Evolutionary conservation across 345 rosid genomes (phyloP), one percentile per base, ranked within the genome.

Genomic region (Corchorus olitorius): DNA sequence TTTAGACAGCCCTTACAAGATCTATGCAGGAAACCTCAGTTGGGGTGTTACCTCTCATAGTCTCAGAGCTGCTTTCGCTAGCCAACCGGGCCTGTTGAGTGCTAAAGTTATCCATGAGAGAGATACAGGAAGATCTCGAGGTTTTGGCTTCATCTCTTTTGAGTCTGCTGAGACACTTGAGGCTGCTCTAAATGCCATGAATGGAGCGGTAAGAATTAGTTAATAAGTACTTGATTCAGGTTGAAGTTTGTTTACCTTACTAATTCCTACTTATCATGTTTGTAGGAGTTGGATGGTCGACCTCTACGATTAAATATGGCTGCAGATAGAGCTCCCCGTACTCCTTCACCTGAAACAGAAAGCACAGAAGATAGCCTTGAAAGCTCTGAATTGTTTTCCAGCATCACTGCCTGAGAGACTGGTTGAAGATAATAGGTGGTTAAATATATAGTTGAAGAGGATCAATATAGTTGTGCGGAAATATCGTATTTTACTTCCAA

Each of bases 231-330:
- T 27, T 27, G 20, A 67, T 46, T 64, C 55, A 15, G 45, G 3
- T 52, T 54, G 46, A 9, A 17, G 58, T 52, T 41, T 35, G 65
- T 74, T 77, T 6, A 13, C 12, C 41, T 54, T 69, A 78, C 49
- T 70, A 20, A 60, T 70, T 15, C n/a, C 19, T 54, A 33, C 10
- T 73, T 72, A 46, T 66, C 37, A 12, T 65, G 61, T 70, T 74
- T 83, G 65, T 76, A 96, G 99, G 99, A 96, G 84, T 88, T 93
- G 35, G 97, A 96, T 85, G 99, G 97, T 19, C 86, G 99, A 61
- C 92, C 94, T 33, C 61, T 93, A 81, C 86, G 97, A 74, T 82
- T 93, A 83, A 92, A 89, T 52, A 9, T 89, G 68, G 98, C 98
- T 19, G 77, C 86, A 0, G 88, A 89, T 61, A 96, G 87, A 78